Evolutionary conservation across 139 green algal species (phyloP).

Genomic region (Chlamydomonas sphaeroides): DNA sequence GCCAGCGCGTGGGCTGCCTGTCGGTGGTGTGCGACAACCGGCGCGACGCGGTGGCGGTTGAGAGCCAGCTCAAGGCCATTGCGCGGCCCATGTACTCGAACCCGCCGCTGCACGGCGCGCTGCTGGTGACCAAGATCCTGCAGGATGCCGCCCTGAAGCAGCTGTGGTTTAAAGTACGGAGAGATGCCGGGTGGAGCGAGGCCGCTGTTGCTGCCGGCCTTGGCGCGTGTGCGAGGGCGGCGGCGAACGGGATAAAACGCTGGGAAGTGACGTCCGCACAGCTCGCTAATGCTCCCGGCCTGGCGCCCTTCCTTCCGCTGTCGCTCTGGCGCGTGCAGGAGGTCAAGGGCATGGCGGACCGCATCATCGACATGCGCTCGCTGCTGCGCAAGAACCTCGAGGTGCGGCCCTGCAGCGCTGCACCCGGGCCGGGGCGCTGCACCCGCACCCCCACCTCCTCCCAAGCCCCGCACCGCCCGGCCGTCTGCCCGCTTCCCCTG

Average conservation of each 20-base stretch:
- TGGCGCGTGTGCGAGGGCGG: no score
- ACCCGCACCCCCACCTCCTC: no score
- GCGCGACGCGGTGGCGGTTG: conserved; percentile 49
- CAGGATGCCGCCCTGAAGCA: conserved; percentile 75
- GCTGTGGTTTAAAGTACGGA: conserved; percentile 75
- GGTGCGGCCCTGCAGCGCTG: background rate
- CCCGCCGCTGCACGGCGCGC: conserved; percentile 82
- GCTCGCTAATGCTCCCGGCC: no score
- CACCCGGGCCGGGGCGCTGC: no score
- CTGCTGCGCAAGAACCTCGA: conserved; percentile 78
- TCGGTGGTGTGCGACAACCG: conserved; percentile 64
- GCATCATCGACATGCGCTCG: conserved; percentile 90
- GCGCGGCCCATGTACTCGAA: conserved; percentile 78
- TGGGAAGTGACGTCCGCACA: no score
- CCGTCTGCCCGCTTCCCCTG: no score
- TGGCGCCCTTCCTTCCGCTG: no score
- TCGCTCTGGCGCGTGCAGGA: no score
- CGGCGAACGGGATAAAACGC: background rate
- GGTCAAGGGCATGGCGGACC: conserved; percentile 87
- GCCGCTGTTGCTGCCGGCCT: no score
- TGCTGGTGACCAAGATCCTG: conserved; percentile 81
- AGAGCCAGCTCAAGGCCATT: conserved; percentile 58
- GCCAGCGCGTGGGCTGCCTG: conserved; percentile 71
- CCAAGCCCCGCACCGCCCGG: no score
- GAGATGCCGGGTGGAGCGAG: background rate